phyloP scores from a whole-genome alignment of 352 stramenopile species.

The Aphanomyces astaci region DNA sequence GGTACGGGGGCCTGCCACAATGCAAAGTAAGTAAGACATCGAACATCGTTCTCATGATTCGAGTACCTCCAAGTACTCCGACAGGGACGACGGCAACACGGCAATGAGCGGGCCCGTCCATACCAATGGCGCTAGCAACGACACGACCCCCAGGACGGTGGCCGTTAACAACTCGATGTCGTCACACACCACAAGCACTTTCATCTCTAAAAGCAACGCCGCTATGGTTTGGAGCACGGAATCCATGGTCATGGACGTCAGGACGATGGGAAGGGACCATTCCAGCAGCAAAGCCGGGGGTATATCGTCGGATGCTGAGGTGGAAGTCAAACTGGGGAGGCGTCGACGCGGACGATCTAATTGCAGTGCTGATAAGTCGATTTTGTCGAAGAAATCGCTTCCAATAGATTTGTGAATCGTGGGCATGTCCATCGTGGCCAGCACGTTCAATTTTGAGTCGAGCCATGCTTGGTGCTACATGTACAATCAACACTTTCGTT shows the following conservation, averaged over 20 bases:
- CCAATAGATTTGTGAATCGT: neutral
- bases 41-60: neutral
- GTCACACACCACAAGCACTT: conserved; percentile 18
- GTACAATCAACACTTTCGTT: neutral
- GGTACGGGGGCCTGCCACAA: conserved; percentile 11
- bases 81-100: neutral
- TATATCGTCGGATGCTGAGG: neutral
- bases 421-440: neutral
- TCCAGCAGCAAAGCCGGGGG: neutral
- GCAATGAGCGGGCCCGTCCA: conserved; percentile 20
- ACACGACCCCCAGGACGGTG: conserved; percentile 5
- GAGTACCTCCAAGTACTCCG: conserved; percentile 20
- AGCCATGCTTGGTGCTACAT: neutral
- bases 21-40: neutral
- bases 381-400: neutral
- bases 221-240: neutral
- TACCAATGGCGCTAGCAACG: conserved; percentile 1
- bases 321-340: neutral
- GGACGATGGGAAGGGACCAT: conserved; percentile 11
- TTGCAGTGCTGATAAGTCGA: neutral
- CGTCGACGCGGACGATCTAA: neutral
- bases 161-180: conserved; percentile 10
- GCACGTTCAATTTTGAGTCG: neutral
- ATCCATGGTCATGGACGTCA: conserved; percentile 1
- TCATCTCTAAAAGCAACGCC: conserved; percentile 2